Base-by-base conservation (phyloP, 2,329 filamentous ascomycete genomes). In the Hypoxylon sp. region DNA sequence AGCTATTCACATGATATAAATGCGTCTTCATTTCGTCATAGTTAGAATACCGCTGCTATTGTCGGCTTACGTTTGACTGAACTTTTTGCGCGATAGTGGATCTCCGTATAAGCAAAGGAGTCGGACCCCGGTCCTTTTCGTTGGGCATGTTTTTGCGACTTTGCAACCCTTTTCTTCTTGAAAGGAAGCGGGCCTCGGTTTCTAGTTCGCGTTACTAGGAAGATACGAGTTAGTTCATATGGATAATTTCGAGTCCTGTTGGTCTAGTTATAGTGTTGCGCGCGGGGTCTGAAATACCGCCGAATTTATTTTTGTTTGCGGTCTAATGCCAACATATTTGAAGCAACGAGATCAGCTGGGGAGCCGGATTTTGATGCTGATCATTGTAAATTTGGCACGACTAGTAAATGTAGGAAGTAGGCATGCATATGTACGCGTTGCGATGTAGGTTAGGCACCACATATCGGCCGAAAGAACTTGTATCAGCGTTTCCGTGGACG, bases 391-490 rank as follows among this genome's bases (percentile, higher is more conserved):
- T 32, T 50, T 55, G 42, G 50, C 38, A 20, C 24, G 46, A 52
- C 38, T 30, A 33, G 9, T 12, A 12, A 4, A 33, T 33, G 11
- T 14, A 14, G 9, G n/a, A n/a, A n/a, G n/a, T n/a, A n/a, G n/a
- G n/a, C n/a, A n/a, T n/a, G 30, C 30, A 33, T 33, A 28, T 38
- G 44, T 57, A 14, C 42, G 33, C n/a, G 40, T 3, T 44, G 24
- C 7, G 24, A 57, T 55, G 59, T 30, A 44, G 50, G 52, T n/a
- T n/a, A n/a, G n/a, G n/a, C n/a, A n/a, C n/a, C n/a, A n/a, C n/a
- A 33, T 52, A 46, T 46, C 52, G 45, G 46, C 59, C 52, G 46
- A 49, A 24, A 51, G 38, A 45, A 36, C 36, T 42, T 28, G 58
- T 50, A 7, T 26, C 26, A 46, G 12, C 3, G 3, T 16, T 46